A percentile compares a stretch with the other conserved stretches of the same genome.
phyloP scores from a whole-genome alignment of 129 eudicot genomes.

The Smallanthus sonchifolius region DNA sequence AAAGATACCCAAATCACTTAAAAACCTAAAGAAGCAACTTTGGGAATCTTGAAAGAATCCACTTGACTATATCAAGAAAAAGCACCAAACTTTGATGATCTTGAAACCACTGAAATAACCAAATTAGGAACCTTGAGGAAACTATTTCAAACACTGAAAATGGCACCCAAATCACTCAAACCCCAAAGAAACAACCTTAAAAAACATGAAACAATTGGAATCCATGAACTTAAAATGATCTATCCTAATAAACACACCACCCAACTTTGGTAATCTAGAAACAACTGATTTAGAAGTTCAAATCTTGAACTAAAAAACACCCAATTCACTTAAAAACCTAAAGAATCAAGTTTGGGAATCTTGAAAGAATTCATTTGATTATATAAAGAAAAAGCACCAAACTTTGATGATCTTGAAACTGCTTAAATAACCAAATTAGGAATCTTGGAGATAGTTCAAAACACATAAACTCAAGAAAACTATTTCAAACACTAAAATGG shows the following conservation, averaged over 20 bases:
- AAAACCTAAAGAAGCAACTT: slow-evolving; percentile 4
- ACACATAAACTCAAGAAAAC: too few relatives aligned
- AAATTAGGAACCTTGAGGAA: background rate
- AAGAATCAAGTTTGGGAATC: slow-evolving; percentile 1
- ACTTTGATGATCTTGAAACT: slow-evolving; percentile 17
- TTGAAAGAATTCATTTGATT: background rate
- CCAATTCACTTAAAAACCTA: too few relatives aligned
- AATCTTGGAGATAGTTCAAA: background rate
- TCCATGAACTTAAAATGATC: too few relatives aligned
- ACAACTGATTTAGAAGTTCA: background rate
- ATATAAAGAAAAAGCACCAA: background rate
- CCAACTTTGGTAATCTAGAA: too few relatives aligned
- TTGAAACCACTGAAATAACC: slow-evolving; percentile 7
- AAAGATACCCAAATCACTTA: background rate
- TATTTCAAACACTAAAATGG: background rate
- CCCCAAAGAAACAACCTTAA: background rate
- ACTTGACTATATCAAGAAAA: background rate
- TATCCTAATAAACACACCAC: too few relatives aligned
- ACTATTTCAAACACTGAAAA: background rate
- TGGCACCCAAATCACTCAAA: background rate
- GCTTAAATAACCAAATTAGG: background rate
- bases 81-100: slow-evolving; percentile 9
- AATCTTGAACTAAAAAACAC: background rate
- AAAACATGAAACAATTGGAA: too few relatives aligned
- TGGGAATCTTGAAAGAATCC: background rate